Evolutionary conservation across 129 eudicot genomes (phyloP).

Genomic region (Daucus carota): DNA sequence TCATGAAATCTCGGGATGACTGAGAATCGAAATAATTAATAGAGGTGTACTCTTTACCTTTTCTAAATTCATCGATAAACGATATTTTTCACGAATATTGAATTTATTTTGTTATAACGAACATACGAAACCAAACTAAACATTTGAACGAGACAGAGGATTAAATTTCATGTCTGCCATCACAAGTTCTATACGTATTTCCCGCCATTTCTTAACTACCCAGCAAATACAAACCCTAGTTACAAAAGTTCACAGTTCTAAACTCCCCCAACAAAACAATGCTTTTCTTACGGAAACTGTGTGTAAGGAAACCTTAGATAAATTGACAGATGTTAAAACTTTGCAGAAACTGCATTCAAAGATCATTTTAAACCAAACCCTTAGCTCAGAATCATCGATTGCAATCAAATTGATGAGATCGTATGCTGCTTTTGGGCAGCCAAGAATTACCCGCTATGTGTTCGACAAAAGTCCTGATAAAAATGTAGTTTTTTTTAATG

Average conservation of each 20-base stretch:
- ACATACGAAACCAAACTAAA: no score
- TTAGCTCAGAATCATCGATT: conserved; percentile 38
- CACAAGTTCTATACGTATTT: conserved; percentile 11
- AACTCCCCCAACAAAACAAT: conserved; percentile 6
- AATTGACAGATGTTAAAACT: conserved; percentile 46
- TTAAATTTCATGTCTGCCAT: conserved; percentile 21
- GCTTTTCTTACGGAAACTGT: conserved; percentile 23
- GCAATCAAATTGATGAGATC: conserved; percentile 73
- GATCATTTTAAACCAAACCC: conserved; percentile 34
- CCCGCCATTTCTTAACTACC: conserved; percentile 32
- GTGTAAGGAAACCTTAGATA: conserved; percentile 38
- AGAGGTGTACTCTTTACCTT: no score
- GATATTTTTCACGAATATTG: no score
- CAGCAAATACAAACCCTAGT: conserved; percentile 9
- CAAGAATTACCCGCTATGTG: conserved; percentile 44
- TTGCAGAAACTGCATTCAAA: conserved; percentile 47
- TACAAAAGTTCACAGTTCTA: neutral
- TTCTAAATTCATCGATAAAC: no score
- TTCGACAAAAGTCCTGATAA: conserved; percentile 57
- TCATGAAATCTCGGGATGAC: no score
- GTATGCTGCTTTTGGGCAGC: conserved; percentile 51
- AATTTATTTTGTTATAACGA: no score
- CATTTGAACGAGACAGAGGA: neutral
- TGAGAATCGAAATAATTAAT: no score
- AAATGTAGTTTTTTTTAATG: conserved; percentile 50